phyloP scores from a whole-genome alignment of 331 rosid genomes.

The Dryas integrifolia region DNA sequence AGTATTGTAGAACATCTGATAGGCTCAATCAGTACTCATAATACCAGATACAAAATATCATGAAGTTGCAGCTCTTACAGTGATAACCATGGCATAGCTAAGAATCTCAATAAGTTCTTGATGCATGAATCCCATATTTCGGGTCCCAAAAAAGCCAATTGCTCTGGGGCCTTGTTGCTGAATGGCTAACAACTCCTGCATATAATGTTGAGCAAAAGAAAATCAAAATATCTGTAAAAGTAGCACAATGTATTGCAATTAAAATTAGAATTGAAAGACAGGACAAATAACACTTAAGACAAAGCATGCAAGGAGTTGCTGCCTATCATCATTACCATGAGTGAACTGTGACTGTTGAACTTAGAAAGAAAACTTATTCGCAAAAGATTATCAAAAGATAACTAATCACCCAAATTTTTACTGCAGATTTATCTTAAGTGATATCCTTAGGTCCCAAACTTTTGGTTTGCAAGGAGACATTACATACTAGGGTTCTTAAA shows the following conservation, averaged over 20 bases:
- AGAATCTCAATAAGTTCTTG: slow-evolving; percentile 97
- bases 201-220: slow-evolving; percentile 15
- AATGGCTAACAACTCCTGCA: slow-evolving; percentile 94
- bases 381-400: not conserved
- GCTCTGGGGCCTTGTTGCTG: slow-evolving; percentile 99
- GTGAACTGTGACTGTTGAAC: not conserved
- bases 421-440: no score
- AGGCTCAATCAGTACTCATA: slow-evolving; percentile 26
- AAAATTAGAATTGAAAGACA: not conserved
- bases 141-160: slow-evolving; percentile 93
- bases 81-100: slow-evolving; percentile 98
- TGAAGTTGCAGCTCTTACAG: slow-evolving; percentile 54
- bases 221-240: not conserved
- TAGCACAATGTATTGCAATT: not conserved
- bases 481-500: not conserved
- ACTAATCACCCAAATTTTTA: not conserved
- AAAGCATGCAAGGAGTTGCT: not conserved
- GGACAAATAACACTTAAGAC: not conserved
- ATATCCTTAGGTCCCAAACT: not conserved
- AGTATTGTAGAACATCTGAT: slow-evolving; percentile 1
- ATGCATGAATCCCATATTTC: slow-evolving; percentile 99
- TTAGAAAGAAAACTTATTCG: not conserved
- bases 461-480: not conserved
- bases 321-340: not conserved
- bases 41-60: not conserved